Evolutionary conservation across 108 stramenopile genomes (phyloP).

Genomic region (Pseudonitzschia delicatissima): DNA sequence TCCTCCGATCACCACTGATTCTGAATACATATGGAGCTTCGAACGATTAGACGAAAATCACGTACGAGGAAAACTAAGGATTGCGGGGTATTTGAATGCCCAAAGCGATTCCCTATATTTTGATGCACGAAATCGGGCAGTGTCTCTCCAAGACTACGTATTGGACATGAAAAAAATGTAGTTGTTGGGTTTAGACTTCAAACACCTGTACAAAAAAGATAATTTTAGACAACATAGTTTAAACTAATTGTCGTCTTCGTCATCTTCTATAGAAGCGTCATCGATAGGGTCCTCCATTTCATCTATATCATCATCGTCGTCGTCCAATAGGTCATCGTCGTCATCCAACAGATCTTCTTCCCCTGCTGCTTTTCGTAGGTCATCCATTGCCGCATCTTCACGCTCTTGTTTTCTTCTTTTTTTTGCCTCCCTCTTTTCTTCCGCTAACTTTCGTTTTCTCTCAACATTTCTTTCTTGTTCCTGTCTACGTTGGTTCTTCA

Average conservation of each 20-base stretch:
- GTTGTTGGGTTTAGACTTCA: too few relatives aligned
- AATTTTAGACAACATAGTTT: background rate
- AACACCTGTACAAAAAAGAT: background rate
- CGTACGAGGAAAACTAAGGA: constrained; percentile 54
- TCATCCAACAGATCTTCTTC: constrained; percentile 37
- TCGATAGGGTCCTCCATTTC: constrained; percentile 29
- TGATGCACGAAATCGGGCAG: constrained; percentile 75
- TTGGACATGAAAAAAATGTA: constrained; percentile 37
- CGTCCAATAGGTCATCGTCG: constrained; percentile 34
- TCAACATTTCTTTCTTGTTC: constrained; percentile 86
- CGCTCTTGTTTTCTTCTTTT: constrained; percentile 64
- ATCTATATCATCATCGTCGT: constrained; percentile 26
- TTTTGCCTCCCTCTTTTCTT: constrained; percentile 79
- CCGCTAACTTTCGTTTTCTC: constrained; percentile 60
- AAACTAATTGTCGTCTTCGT: constrained; percentile 8
- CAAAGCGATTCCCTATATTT: constrained; percentile 74
- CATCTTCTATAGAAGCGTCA: constrained; percentile 22
- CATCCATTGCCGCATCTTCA: constrained; percentile 73
- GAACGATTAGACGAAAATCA: constrained; percentile 35
- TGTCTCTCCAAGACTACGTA: constrained; percentile 68
- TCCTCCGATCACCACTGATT: constrained; percentile 79
- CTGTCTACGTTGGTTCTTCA: constrained; percentile 75
- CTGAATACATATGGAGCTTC: constrained; percentile 69
- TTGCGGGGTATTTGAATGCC: constrained; percentile 77
- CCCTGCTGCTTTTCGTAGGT: constrained; percentile 44